Conservation (phyloP, 768 basidiomycete species). For the Mycena venus region DNA sequence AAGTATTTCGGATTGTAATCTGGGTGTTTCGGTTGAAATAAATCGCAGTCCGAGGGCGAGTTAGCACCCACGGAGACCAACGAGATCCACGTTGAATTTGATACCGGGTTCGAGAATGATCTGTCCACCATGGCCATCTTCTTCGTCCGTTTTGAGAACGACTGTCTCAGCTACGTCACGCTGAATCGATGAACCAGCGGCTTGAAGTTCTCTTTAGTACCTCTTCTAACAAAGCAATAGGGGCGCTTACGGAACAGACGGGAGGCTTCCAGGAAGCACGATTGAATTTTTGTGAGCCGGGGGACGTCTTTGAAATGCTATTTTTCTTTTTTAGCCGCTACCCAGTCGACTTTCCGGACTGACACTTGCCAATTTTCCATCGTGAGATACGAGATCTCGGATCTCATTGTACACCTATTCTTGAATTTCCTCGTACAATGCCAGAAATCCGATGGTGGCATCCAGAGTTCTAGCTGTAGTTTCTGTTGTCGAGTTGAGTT, state of each 20-base stretch:
- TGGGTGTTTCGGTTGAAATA: not conserved
- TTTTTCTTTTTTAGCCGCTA: not conserved
- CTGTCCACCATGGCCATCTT: constrained; percentile 11
- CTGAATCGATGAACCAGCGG: not conserved
- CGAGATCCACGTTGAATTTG: not conserved
- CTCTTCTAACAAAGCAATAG: not conserved
- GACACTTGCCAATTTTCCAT: not conserved
- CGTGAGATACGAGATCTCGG: constrained; percentile 1
- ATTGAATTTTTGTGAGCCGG: constrained; percentile 19
- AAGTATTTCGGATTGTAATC: constrained; percentile 10
- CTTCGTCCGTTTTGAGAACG: constrained; percentile 1
- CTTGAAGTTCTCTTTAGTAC: not conserved
- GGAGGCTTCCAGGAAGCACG: constrained; percentile 12
- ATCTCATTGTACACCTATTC: constrained; percentile 47
- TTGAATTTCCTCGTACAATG: constrained; percentile 50
- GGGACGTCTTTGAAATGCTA: constrained; percentile 31
- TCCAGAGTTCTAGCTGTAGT: constrained; percentile 50
- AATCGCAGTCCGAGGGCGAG: not conserved
- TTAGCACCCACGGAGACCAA: not conserved
- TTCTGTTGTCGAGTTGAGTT: constrained; percentile 34
- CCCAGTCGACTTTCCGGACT: not conserved
- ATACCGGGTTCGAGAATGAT: not conserved
- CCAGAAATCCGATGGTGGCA: constrained; percentile 49
- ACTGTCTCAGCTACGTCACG: not conserved
- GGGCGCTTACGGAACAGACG: constrained; percentile 34